Evolutionary conservation across 257 asterid genomes (phyloP), one percentile per base, ranked within the genome.

Genomic region (Avicennia marina): DNA sequence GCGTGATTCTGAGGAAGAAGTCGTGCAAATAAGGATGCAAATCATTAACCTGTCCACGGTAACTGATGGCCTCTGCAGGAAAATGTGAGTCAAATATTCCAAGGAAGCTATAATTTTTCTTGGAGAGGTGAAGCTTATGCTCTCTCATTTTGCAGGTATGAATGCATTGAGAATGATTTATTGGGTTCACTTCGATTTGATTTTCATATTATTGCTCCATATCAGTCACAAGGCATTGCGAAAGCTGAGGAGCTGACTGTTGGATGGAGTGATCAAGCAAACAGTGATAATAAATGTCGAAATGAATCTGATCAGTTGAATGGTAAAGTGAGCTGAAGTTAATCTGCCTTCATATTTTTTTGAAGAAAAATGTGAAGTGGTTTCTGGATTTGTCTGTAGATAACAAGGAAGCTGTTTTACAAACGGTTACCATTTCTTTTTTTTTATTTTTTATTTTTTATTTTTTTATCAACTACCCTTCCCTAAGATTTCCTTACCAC

Each of bases 151-250:
- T 78, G 78, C 90, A 91, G 98, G 96, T 88, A 85, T 57, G 98
- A 91, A 38, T 91, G 95, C 68, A 77, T 91, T 0, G 98, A 91
- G 77, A 85, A 81, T 68, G 98, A 91, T 41, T 66, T 91, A 60
- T 70, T 91, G 83, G 96, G 95, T 53, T 64, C 91, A 0, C 97
- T 93, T 46, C 81, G 82, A 64, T 80, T 60, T 63, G 72, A 75
- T 16, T 69, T 45, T 51, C 94, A 86, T 54, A 74, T 19, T 66
- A 93, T 93, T 67, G 95, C 98, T 63, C 95, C 97, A 11, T 89
- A 93, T 73, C 89, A 72, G 61, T 86, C 97, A 19, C 78, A 93
- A 78, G 98, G 98, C 72, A 86, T 93, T 69, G 83, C 75, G 69
- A 86, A 80, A 80, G 97, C 97, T 8, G 82, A 68, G 40, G 95